Base-by-base conservation (phyloP, 176 grass and related monocot genomes). In the Tillandsia leiboldiana region DNA sequence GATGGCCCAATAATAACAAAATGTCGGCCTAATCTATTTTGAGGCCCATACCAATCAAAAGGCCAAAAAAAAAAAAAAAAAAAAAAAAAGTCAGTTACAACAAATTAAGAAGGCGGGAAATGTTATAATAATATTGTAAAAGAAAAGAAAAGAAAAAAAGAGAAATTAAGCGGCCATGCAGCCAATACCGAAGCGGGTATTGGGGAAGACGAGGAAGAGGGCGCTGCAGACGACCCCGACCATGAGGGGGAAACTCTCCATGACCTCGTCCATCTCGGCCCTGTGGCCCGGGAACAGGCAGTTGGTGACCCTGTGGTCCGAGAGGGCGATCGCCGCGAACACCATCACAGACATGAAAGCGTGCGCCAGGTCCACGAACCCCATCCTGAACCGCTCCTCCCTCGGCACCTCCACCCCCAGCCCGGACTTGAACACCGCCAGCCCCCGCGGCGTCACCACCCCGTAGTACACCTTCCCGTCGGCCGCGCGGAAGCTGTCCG, bases 191-290 rank as follows among this genome's bases (percentile, higher is more conserved):
- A 79, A 82, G 74, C 90, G 81, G 11, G 80, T 79, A 63, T 75
- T 87, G 52, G 86, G 86, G 73, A 94, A 89, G 63, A 89, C 69
- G 8, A 87, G 65, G 77, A 90, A 95, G 51, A 90, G 65, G 49
- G 51, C 70, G 51, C 86, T 95, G 73, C 91, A 80, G 15, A 83
- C 77, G 7, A 78, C 66, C 26, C 84, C 79, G 2, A 83, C 84
- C 87, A 90, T 83, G 62, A 96, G 26, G 11, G 81, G 91, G 26
- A 83, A 87, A 67, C 77, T 85, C 86, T 90, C 86, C 87, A 84
- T 90, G 56, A 90, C 83, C 74, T 86, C 59, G 61, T 70, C 70
- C 78, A 90, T 87, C 78, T 84, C 91, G 72, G 87, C 84, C 10
- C 64, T 74, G 58, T 87, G 75, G 0, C 68, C 66, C 6, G 83